Evolutionary conservation across 257 asterid genomes (phyloP).

Genomic region (Paulownia fortunei): DNA sequence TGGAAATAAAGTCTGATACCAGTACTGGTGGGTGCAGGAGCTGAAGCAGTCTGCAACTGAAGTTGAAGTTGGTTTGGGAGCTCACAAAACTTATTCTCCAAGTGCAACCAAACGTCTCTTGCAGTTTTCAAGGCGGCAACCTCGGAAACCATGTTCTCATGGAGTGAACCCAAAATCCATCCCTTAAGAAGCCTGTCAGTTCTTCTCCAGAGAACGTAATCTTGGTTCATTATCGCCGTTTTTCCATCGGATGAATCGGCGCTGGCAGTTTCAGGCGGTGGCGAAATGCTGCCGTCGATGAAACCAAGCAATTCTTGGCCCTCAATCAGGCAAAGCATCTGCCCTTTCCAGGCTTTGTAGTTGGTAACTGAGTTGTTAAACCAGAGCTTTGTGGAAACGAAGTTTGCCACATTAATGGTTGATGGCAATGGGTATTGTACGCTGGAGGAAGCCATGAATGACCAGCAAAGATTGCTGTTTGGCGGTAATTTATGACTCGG

Average conservation of each 20-base stretch:
- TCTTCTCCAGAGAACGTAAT: constrained; percentile 26
- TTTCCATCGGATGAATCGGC: background rate
- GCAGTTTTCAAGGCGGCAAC: background rate
- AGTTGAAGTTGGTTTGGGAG: background rate
- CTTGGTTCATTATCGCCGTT: background rate
- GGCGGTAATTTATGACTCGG: no score
- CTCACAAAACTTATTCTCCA: background rate
- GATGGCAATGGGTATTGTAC: constrained; percentile 5
- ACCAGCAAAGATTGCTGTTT: no score
- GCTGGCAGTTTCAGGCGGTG: background rate
- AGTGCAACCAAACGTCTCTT: constrained; percentile 26
- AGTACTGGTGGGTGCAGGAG: no score
- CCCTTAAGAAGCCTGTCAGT: constrained; percentile 27
- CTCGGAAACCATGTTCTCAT: background rate
- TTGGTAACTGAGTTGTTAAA: background rate
- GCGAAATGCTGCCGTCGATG: constrained; percentile 3
- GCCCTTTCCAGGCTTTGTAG: constrained; percentile 22
- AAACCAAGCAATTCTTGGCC: constrained; percentile 26
- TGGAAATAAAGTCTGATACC: no score
- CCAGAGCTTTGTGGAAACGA: constrained; percentile 14
- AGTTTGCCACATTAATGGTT: background rate
- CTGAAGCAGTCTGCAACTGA: no score
- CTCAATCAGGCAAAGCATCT: constrained; percentile 25
- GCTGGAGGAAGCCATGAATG: background rate
- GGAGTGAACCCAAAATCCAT: constrained; percentile 30